Percentiles rank a stretch among this genome's conserved stretches.
Evolutionary conservation across 2,329 filamentous ascomycete genomes (phyloP).

Genomic region (Microdochium paspali): DNA sequence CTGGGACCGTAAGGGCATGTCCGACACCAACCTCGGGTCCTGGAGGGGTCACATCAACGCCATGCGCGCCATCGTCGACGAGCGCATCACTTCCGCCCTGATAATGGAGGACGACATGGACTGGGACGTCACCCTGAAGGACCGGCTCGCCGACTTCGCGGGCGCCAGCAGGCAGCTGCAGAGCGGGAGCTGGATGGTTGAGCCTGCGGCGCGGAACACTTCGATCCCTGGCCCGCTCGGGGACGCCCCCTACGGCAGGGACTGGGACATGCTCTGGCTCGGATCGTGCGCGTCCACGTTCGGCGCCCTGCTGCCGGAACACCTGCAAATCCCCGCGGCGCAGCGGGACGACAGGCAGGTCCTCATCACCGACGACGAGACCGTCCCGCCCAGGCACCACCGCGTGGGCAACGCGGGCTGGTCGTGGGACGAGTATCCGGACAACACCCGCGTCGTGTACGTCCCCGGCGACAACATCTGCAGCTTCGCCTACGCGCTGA

Average conservation of each 20-base stretch:
- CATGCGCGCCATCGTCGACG: constrained; percentile 21
- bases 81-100: constrained; percentile 24
- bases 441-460: constrained; percentile 25
- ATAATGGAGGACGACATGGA: constrained; percentile 35
- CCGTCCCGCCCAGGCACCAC: constrained; percentile 13
- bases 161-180: constrained; percentile 6
- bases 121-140: constrained; percentile 28
- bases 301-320: constrained; percentile 14
- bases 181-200: constrained; percentile 6
- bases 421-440: constrained; percentile 14
- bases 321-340: constrained; percentile 6
- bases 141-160: constrained; percentile 19
- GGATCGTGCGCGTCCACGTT: constrained; percentile 35
- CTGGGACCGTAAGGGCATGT: constrained; percentile 13
- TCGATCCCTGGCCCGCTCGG: constrained; percentile 4
- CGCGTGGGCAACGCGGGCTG: constrained; percentile 16
- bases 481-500: constrained; percentile 26
- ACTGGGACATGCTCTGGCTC: constrained; percentile 45
- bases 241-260: constrained; percentile 33
- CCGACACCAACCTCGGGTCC: constrained; percentile 24
- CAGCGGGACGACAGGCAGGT: constrained; percentile 8
- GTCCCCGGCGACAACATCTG: constrained; percentile 25
- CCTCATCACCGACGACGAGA: constrained; percentile 14
- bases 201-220: constrained; percentile 2
- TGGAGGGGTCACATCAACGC: constrained; percentile 27